Conservation (phyloP, 352 stramenopile genomes). For the Halophytophthora batemanensis region DNA sequence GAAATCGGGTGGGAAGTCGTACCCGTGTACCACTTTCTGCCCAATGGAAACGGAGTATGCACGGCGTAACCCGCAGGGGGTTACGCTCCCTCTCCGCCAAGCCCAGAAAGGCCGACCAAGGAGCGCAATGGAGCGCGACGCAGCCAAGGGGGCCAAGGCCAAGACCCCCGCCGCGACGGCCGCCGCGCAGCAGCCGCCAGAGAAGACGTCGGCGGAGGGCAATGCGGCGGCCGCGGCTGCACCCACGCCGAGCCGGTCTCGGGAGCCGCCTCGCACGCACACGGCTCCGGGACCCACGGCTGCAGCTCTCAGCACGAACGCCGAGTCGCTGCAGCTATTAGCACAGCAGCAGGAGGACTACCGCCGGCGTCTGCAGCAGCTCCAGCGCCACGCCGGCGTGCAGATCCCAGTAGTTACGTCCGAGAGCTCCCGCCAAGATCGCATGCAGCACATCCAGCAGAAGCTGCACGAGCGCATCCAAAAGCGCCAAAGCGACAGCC, state of each 20-base stretch:
- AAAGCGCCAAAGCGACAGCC: conserved; percentile 32
- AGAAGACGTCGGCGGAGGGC: conserved; percentile 6
- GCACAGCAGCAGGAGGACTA: conserved; percentile 40
- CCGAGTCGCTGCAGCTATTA: conserved; percentile 24
- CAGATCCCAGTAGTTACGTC: conserved; percentile 14
- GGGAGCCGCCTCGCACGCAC: conserved; percentile 12
- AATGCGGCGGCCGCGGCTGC: background rate
- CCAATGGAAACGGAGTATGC: no score
- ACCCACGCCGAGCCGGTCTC: background rate
- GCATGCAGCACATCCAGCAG: conserved; percentile 45
- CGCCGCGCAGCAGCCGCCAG: conserved; percentile 8
- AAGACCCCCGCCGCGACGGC: conserved; percentile 11
- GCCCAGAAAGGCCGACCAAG: no score
- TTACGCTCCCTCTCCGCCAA: no score
- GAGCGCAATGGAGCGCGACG: no score
- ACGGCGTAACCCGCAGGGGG: no score
- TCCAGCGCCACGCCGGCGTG: conserved; percentile 16
- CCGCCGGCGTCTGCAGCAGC: conserved; percentile 27
- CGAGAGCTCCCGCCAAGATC: conserved; percentile 8
- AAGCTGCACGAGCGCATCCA: conserved; percentile 37
- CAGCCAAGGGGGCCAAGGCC: background rate
- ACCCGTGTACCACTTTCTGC: no score
- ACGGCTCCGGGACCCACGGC: conserved; percentile 5
- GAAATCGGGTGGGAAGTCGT: no score
- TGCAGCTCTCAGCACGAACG: conserved; percentile 3